These are phyloP conservation scores for Chaetothyriales sp. DNA, from an alignment of 2,329 filamentous ascomycete genomes.

Conservation along the genomic window DNA sequence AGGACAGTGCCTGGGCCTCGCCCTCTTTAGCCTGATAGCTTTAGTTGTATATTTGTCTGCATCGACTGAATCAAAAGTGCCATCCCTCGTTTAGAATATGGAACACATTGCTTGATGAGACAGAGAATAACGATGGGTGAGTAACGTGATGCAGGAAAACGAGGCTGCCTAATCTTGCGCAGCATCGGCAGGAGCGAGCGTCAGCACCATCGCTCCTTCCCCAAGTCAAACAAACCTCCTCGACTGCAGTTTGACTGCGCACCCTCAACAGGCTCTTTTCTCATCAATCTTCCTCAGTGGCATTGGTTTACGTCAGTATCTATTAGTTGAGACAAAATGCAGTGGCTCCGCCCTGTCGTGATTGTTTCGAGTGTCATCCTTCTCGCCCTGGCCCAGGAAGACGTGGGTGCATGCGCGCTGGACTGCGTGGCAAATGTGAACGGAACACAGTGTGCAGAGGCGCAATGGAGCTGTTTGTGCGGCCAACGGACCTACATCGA, in stretches of 20 bases:
- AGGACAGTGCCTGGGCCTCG: constrained; percentile 31
- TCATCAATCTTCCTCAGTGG: background rate
- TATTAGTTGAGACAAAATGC: background rate
- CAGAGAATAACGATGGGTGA: too few relatives aligned
- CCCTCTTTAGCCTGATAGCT: background rate
- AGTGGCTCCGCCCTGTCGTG: background rate
- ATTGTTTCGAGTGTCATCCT: background rate
- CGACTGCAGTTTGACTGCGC: background rate
- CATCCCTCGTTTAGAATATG: too few relatives aligned
- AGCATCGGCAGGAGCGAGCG: too few relatives aligned
- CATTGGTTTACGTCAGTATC: background rate
- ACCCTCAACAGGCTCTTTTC: background rate
- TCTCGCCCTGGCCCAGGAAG: background rate
- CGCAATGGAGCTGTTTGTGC: constrained; percentile 16
- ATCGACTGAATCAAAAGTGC: too few relatives aligned
- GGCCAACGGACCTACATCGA: constrained; percentile 12
- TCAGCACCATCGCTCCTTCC: too few relatives aligned
- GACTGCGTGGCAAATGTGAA: background rate
- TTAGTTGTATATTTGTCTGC: too few relatives aligned
- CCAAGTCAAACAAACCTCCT: background rate
- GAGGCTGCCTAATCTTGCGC: background rate
- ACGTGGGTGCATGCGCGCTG: background rate
- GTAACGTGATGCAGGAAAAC: background rate
- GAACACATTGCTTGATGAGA: too few relatives aligned
- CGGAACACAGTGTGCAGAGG: constrained; percentile 1